These are phyloP conservation scores for Vitis cinerea DNA, from an alignment of 164 flowering plant genomes.

Conservation along the genomic window DNA sequence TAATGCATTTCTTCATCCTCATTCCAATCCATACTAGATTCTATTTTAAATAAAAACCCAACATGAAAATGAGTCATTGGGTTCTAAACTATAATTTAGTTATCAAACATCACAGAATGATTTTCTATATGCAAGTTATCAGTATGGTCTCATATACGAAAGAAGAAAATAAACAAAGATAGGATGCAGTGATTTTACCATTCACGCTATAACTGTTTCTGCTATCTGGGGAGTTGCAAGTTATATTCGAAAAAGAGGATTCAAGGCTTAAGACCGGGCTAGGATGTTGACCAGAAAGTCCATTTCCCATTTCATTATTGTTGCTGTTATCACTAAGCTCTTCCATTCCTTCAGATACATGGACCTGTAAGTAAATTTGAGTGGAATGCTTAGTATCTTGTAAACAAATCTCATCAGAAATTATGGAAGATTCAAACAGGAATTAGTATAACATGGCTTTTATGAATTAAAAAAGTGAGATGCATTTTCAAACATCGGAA, in stretches of 20 bases:
- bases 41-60: not conserved
- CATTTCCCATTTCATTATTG: conserved; percentile 12
- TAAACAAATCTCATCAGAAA: not conserved
- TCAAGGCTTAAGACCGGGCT: conserved; percentile 23
- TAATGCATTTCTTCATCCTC: not conserved
- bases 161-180: not conserved
- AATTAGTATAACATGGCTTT: too few species aligned
- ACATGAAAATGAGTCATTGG: not conserved
- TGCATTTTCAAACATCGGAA: not conserved
- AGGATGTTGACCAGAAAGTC: conserved; percentile 11
- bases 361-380: conserved; percentile 10
- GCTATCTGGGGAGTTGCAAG: conserved; percentile 32
- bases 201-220: conserved; percentile 11
- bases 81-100: too few species aligned
- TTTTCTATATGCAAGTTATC: too few species aligned
- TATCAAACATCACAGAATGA: too few species aligned
- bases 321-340: conserved; percentile 23
- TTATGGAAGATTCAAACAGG: not conserved
- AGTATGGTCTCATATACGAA: too few species aligned
- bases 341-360: conserved; percentile 29
- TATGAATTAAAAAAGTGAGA: too few species aligned
- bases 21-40: not conserved
- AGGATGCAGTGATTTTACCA: conserved; percentile 20
- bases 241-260: conserved; percentile 21
- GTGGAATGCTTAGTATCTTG: not conserved